phyloP scores from a whole-genome alignment of 495 filamentous ascomycete species.

The Penicillium canescens region DNA sequence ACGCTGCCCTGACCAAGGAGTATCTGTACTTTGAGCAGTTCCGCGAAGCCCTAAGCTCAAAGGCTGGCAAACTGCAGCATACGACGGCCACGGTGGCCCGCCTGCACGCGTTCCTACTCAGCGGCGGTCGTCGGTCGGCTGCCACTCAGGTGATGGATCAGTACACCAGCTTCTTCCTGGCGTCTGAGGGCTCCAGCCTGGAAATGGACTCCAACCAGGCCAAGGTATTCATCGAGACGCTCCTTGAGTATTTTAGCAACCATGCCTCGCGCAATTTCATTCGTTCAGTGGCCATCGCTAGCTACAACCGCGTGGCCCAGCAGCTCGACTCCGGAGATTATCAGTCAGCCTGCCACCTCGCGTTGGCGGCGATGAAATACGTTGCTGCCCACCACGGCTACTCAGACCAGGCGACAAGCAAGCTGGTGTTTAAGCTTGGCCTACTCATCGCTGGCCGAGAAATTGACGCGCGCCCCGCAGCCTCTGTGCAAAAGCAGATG shows the following conservation, averaged over 20 bases:
- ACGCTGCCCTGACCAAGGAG: conserved; percentile 22
- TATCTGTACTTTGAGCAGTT: conserved; percentile 28
- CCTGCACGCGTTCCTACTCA: conserved; percentile 18
- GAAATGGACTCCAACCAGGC: conserved; percentile 12
- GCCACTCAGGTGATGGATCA: conserved; percentile 6
- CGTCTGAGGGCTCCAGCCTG: conserved; percentile 19
- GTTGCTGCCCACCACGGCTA: no score
- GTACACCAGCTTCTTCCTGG: conserved; percentile 19
- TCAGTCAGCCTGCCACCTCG: conserved; percentile 17
- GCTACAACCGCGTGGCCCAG: conserved; percentile 16
- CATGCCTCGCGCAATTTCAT: conserved; percentile 25
- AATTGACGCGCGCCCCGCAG: no score
- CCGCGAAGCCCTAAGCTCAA: conserved; percentile 15
- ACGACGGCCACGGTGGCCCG: conserved; percentile 10
- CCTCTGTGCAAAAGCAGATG: no score
- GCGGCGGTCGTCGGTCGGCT: conserved; percentile 7
- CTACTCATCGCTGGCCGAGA: no score
- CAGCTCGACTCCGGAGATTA: conserved; percentile 16
- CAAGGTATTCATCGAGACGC: conserved; percentile 14
- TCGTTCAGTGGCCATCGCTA: conserved; percentile 30
- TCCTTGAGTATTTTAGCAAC: conserved; percentile 22
- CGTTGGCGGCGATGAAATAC: conserved; percentile 13
- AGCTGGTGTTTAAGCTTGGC: no score
- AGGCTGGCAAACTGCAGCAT: conserved; percentile 17
- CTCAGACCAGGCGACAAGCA: no score